Evolutionary conservation across 2,329 filamentous ascomycete genomes (phyloP).

Genomic region (Talaromyces islandicus): DNA sequence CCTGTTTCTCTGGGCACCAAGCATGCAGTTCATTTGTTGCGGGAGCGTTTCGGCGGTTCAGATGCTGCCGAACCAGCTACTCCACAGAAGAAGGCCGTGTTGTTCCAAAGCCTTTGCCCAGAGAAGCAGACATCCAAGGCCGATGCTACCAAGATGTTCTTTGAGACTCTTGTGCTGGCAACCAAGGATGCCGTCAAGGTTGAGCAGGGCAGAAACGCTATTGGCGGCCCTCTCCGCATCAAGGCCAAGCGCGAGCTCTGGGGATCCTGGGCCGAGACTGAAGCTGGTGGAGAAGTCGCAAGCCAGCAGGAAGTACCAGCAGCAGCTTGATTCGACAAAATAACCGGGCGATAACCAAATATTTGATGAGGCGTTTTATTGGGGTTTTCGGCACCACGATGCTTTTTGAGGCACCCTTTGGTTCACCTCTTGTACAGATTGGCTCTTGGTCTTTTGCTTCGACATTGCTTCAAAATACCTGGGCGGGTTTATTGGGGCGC

Average conservation of each 20-base stretch:
- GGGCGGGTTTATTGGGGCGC: slow-evolving; percentile 7
- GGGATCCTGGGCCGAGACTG: slow-evolving; percentile 87
- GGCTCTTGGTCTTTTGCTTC: slow-evolving; percentile 5
- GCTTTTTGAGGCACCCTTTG: slow-evolving; percentile 9
- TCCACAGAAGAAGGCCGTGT: slow-evolving; percentile 70
- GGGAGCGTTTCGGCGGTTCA: slow-evolving; percentile 69
- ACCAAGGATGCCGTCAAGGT: slow-evolving; percentile 98
- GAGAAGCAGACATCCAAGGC: slow-evolving; percentile 73
- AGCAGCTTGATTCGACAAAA: slow-evolving; percentile 2
- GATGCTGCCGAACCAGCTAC: slow-evolving; percentile 62
- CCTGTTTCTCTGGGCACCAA: slow-evolving; percentile 88
- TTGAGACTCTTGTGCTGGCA: slow-evolving; percentile 88
- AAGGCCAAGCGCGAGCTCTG: slow-evolving; percentile 91
- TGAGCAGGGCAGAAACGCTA: slow-evolving; percentile 66
- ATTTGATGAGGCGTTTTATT: slow-evolving; percentile 6
- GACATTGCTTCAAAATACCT: slow-evolving; percentile 9
- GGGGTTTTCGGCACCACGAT: slow-evolving; percentile 20
- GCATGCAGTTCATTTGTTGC: slow-evolving; percentile 89
- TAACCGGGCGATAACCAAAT: not conserved
- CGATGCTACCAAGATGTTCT: slow-evolving; percentile 99
- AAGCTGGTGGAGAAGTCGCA: slow-evolving; percentile 43
- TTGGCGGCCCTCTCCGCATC: slow-evolving; percentile 77
- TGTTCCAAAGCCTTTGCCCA: slow-evolving; percentile 88
- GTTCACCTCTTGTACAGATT: slow-evolving; percentile 11
- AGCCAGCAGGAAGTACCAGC: slow-evolving; percentile 28